These are phyloP conservation scores for Chlorella sp. DNA, from an alignment of 139 green algal genomes.

Conservation along the genomic window DNA sequence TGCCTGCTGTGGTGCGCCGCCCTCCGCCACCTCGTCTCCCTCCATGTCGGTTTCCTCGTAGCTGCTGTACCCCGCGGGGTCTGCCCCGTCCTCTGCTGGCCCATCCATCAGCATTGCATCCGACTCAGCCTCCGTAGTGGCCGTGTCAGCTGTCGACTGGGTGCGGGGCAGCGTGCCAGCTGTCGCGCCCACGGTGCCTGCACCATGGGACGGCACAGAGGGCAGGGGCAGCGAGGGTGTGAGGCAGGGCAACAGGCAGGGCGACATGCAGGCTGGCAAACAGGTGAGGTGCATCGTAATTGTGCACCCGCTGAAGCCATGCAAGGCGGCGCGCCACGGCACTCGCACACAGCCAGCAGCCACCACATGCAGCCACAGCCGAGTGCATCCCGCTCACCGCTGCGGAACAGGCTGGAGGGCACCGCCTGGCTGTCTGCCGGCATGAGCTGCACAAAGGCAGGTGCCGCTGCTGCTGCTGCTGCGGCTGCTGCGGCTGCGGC, in stretches of 20 bases:
- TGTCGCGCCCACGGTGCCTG: background rate
- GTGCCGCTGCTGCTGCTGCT: conserved; percentile 28
- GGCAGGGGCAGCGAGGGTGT: background rate
- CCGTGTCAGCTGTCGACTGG: conserved; percentile 36
- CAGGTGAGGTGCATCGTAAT: no score
- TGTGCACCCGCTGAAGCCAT: no score
- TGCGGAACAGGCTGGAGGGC: conserved; percentile 12
- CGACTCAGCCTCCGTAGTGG: background rate
- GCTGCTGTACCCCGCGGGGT: conserved; percentile 50
- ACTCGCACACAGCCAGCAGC: background rate
- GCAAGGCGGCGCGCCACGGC: no score
- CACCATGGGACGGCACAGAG: background rate
- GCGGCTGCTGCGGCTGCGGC: conserved; percentile 37
- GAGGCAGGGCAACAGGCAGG: background rate
- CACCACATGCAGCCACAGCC: background rate
- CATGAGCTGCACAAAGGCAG: conserved; percentile 18
- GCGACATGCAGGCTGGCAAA: no score
- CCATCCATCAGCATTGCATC: conserved; percentile 11
- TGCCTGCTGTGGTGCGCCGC: background rate
- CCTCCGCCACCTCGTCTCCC: background rate
- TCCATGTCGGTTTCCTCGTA: conserved; percentile 55
- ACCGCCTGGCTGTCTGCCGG: conserved; percentile 17
- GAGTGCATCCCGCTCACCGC: background rate
- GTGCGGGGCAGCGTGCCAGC: background rate
- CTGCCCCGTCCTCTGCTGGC: background rate